phyloP scores from a whole-genome alignment of 805 yeast species.

The Clavispora fructus region DNA sequence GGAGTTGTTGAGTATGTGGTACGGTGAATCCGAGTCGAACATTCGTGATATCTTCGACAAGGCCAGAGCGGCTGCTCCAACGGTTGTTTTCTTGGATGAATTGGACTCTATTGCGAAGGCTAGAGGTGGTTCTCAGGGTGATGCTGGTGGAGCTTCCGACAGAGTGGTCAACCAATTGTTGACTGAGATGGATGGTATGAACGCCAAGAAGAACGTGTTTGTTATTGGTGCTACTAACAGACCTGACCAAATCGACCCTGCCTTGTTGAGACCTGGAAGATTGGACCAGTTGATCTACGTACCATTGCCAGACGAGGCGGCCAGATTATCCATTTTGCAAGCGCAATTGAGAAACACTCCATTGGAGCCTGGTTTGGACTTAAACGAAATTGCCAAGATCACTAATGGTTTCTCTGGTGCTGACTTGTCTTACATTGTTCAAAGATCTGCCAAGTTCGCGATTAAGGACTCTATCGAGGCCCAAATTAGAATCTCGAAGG shows the following conservation, averaged over 20 bases:
- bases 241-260: constrained; percentile 99
- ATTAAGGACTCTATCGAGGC: constrained; percentile 97
- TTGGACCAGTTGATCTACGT: constrained; percentile 97
- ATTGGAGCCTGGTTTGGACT: constrained; percentile 91
- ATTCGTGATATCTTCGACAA: constrained; percentile 97
- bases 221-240: constrained; percentile 99
- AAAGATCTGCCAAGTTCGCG: constrained; percentile 98
- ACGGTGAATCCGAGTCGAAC: constrained; percentile 96
- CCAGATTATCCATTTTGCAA: constrained; percentile 84
- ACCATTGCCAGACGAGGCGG: constrained; percentile 94
- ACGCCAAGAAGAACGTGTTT: constrained; percentile 96
- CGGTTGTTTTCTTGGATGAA: constrained; percentile 97
- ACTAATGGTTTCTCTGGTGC: constrained; percentile 99
- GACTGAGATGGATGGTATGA: constrained; percentile 99
- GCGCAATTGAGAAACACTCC: constrained; percentile 99
- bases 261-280: constrained; percentile 97
- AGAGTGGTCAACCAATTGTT: constrained; percentile 93
- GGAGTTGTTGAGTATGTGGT: constrained; percentile 96
- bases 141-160: constrained; percentile 96
- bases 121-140: constrained; percentile 70
- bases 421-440: constrained; percentile 93
- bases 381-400: constrained; percentile 82
- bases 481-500: constrained; percentile 27
- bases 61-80: constrained; percentile 99
- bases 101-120: constrained; percentile 96